Percentiles rank a stretch among this genome's conserved stretches.
phyloP scores from a whole-genome alignment of 2,329 filamentous ascomycete genomes.

The Venturia effusa region DNA sequence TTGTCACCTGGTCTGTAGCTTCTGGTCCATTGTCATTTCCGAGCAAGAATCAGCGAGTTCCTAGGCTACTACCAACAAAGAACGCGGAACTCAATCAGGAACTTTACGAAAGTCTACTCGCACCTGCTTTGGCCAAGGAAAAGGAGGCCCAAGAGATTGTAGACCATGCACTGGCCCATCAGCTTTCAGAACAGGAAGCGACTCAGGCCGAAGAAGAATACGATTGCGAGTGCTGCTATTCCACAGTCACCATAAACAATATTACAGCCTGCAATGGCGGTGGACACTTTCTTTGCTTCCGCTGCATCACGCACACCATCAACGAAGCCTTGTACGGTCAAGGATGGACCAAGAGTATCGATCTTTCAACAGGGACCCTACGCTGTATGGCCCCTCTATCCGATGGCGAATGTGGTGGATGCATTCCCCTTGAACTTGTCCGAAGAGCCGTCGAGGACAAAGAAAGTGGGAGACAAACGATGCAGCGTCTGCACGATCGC shows the following conservation, averaged over 20 bases:
- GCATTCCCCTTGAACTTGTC: conserved; percentile 58
- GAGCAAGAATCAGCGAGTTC: conserved; percentile 35
- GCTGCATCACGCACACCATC: conserved; percentile 70
- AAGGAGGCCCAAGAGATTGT: conserved; percentile 27
- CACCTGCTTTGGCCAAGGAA: conserved; percentile 29
- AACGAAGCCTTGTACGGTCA: conserved; percentile 89
- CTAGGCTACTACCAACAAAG: conserved; percentile 54
- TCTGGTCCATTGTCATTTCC: conserved; percentile 36
- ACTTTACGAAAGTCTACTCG: conserved; percentile 33
- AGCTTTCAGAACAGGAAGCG: conserved; percentile 39
- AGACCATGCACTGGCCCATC: conserved; percentile 31
- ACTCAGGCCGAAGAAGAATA: conserved; percentile 36
- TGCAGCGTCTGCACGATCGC: conserved; percentile 67
- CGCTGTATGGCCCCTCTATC: conserved; percentile 70
- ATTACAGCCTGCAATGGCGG: conserved; percentile 58
- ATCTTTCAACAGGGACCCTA: conserved; percentile 61
- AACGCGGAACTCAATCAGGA: conserved; percentile 45
- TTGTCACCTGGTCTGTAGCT: conserved; percentile 44
- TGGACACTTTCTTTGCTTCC: conserved; percentile 67
- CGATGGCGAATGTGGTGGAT: conserved; percentile 55
- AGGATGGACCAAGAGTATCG: conserved; percentile 74
- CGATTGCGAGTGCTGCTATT: conserved; percentile 72
- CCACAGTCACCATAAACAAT: conserved; percentile 58
- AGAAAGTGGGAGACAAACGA: conserved; percentile 53
- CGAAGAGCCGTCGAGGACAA: conserved; percentile 60